Percentiles rank a stretch among this genome's conserved stretches.
phyloP scores from a whole-genome alignment of 495 filamentous ascomycete species.

The Penicillium cinerascens region DNA sequence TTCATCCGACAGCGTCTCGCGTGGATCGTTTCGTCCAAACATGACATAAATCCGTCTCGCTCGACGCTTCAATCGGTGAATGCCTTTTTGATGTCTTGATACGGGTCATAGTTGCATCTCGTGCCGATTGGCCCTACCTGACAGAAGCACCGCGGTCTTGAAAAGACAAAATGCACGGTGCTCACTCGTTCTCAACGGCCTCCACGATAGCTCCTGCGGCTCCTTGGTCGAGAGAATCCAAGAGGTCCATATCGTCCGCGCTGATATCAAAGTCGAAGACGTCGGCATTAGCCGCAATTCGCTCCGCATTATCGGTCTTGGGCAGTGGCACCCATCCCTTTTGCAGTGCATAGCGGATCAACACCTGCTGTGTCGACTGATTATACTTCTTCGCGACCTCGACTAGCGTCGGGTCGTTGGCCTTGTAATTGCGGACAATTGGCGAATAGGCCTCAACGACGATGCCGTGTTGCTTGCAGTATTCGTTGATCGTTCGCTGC shows the following conservation, averaged over 20 bases:
- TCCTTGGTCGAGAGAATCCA: constrained; percentile 68
- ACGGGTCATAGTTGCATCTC: neutral
- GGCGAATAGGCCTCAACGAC: constrained; percentile 65
- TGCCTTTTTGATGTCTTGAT: constrained; percentile 71
- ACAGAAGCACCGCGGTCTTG: neutral
- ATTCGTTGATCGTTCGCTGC: constrained; percentile 56
- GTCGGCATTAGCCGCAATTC: constrained; percentile 62
- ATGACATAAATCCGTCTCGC: constrained; percentile 74
- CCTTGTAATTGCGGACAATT: constrained; percentile 59
- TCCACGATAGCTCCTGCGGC: constrained; percentile 49
- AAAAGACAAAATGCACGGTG: neutral
- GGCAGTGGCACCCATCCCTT: constrained; percentile 71
- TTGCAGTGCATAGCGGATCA: constrained; percentile 58
- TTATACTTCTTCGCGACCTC: constrained; percentile 50
- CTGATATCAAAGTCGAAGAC: constrained; percentile 64
- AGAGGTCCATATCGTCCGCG: constrained; percentile 55
- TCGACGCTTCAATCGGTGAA: constrained; percentile 84
- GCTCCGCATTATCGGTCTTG: constrained; percentile 62
- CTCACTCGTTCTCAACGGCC: constrained; percentile 46
- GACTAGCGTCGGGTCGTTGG: constrained; percentile 52
- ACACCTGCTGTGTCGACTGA: constrained; percentile 48
- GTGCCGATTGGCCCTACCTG: neutral
- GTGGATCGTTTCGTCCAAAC: constrained; percentile 69
- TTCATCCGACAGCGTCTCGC: constrained; percentile 71
- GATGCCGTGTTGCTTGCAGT: constrained; percentile 60